Conservation (phyloP, 805 yeast genomes). For the Suhomyces sp. region DNA sequence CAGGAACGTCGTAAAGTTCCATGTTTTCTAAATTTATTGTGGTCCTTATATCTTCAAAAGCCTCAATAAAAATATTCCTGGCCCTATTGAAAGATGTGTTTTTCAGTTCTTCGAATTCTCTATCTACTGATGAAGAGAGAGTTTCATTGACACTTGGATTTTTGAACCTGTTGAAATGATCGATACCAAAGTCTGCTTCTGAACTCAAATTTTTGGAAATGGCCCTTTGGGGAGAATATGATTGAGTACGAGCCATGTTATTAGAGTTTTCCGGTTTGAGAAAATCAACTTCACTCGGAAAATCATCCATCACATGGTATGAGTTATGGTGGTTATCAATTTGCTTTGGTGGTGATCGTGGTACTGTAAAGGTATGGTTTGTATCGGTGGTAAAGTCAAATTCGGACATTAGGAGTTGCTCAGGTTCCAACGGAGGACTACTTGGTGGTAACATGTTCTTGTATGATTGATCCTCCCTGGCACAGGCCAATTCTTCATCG, state of each 20-base stretch:
- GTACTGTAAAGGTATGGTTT: conserved; percentile 17
- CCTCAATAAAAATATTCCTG: conserved; percentile 38
- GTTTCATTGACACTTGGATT: conserved; percentile 24
- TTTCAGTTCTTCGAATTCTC: conserved; percentile 21
- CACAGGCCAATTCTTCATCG: conserved; percentile 11
- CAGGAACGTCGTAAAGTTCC: conserved; percentile 51
- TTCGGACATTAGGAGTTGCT: conserved; percentile 27
- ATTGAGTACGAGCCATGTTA: not conserved
- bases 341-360: conserved; percentile 26
- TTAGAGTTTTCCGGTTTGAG: conserved; percentile 4
- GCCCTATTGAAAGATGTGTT: conserved; percentile 30
- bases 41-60: conserved; percentile 49
- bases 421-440: conserved; percentile 39
- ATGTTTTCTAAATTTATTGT: conserved; percentile 48
- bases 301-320: not conserved
- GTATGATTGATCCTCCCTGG: conserved; percentile 1
- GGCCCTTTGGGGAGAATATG: conserved; percentile 6
- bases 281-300: conserved; percentile 9
- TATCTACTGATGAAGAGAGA: conserved; percentile 31
- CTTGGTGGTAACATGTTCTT: conserved; percentile 28
- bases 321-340: not conserved
- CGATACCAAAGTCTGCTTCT: conserved; percentile 52
- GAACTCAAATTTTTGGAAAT: conserved; percentile 20
- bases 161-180: conserved; percentile 44
- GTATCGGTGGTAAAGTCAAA: conserved; percentile 28